These are phyloP conservation scores for Martensiomyces pterosporus DNA, from an alignment of 192 early-diverging fungal genomes.

Conservation along the genomic window DNA sequence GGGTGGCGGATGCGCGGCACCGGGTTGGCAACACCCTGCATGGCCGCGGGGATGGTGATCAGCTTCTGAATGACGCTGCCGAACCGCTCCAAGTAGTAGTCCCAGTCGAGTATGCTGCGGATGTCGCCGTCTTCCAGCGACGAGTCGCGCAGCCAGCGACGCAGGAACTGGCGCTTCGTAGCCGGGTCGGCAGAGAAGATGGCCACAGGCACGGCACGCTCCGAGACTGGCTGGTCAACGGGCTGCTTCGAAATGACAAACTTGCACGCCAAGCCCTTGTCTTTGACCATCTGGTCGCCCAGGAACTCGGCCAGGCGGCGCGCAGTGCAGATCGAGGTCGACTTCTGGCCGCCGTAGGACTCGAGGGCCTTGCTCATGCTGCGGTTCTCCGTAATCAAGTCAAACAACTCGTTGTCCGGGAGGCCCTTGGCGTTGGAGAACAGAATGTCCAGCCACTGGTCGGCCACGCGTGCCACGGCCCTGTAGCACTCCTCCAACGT, in stretches of 20 bases:
- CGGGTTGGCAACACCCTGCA: slow-evolving; percentile 92
- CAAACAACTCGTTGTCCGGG: slow-evolving; percentile 85
- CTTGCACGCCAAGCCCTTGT: slow-evolving; percentile 92
- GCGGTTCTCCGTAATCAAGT: slow-evolving; percentile 95
- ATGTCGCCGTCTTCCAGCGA: slow-evolving; percentile 77
- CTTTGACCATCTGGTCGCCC: slow-evolving; percentile 97
- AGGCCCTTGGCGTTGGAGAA: slow-evolving; percentile 78
- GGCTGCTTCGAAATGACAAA: slow-evolving; percentile 92
- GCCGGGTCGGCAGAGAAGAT: slow-evolving; percentile 85
- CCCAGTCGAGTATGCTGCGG: slow-evolving; percentile 91
- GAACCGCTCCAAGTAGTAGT: slow-evolving; percentile 95
- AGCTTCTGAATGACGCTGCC: slow-evolving; percentile 93
- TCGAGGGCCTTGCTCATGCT: slow-evolving; percentile 94
- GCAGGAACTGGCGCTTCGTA: slow-evolving; percentile 73
- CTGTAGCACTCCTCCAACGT: slow-evolving; percentile 86
- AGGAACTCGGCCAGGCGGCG: slow-evolving; percentile 93
- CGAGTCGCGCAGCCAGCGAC: slow-evolving; percentile 89
- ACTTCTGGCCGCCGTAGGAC: slow-evolving; percentile 91
- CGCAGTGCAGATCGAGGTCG: slow-evolving; percentile 92
- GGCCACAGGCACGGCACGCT: slow-evolving; percentile 91
- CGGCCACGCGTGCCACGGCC: slow-evolving; percentile 81
- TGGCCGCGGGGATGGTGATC: slow-evolving; percentile 97
- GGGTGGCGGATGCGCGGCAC: slow-evolving; percentile 90
- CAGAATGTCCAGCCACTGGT: slow-evolving; percentile 94
- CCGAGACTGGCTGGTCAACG: slow-evolving; percentile 75